These are phyloP conservation scores for Pleurotus giganteus DNA, from an alignment of 768 basidiomycete genomes.

Conservation along the genomic window DNA sequence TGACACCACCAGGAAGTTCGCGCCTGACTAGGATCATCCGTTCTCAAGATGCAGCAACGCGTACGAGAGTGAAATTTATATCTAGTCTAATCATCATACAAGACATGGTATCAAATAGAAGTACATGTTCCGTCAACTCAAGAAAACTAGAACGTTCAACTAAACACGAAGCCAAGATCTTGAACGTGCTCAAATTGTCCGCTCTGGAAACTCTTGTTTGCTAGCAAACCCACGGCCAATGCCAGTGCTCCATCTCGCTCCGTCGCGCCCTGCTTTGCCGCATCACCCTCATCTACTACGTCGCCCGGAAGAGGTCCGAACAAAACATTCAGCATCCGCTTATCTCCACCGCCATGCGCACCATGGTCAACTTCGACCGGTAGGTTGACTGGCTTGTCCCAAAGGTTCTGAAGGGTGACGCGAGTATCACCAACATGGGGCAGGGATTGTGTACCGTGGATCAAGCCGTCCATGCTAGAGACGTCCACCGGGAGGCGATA, in stretches of 20 bases:
- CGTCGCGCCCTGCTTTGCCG: slow-evolving; percentile 43
- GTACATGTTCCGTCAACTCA: no score
- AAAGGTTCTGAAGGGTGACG: slow-evolving; percentile 43
- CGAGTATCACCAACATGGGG: slow-evolving; percentile 41
- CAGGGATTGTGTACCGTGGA: slow-evolving; percentile 34
- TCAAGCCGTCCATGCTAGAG: slow-evolving; percentile 28
- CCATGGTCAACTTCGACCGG: slow-evolving; percentile 39
- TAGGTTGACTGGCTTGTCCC: slow-evolving; percentile 39
- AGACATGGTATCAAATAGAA: no score
- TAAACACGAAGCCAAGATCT: slow-evolving; percentile 26
- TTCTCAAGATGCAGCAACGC: no score
- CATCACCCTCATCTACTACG: slow-evolving; percentile 36
- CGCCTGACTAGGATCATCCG: no score
- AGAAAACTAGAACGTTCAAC: no score
- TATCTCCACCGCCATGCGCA: slow-evolving; percentile 48
- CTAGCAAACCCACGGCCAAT: slow-evolving; percentile 44
- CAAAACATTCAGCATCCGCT: slow-evolving; percentile 43
- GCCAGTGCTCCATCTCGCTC: slow-evolving; percentile 47
- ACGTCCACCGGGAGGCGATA: slow-evolving; percentile 29
- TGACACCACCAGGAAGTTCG: no score
- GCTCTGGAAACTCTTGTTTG: slow-evolving; percentile 49
- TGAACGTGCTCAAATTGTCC: slow-evolving; percentile 39
- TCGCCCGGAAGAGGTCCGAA: slow-evolving; percentile 47
- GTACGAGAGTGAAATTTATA: no score
- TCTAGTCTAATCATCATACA: no score